Base-by-base conservation (phyloP, 192 early-diverging fungal genomes). In the Podila minutissima region DNA sequence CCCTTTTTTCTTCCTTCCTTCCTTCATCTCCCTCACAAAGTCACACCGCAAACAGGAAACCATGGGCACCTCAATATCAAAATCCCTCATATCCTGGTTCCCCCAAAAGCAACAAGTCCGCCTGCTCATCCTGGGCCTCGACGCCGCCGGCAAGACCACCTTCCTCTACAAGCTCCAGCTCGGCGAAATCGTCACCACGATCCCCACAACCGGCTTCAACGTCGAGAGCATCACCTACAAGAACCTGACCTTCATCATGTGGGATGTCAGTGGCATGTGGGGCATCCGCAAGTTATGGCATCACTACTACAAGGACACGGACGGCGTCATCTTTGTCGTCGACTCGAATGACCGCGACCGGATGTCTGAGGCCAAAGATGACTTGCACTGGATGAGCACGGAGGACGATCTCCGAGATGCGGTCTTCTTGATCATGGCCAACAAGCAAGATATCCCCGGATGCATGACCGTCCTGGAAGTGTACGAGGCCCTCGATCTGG, bases 171-270 rank as follows among this genome's bases (percentile, higher is more conserved):
- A 95, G 88, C 91, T 98, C 63, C 96, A 97, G 89, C 86, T 98
- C 32, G 97, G 97, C 72, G 95, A 98, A 85, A 95, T 97, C 75
- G 95, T 98, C 67, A 98, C 96, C 37, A 98, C 96, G 59, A 97
- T 98, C 77, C 96, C 96, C 48, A 98, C 96, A 75, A 96, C 97
- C 75, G 93, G 94, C 93, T 96, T 97, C 88, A 97, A 97, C 76
- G 95, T 96, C 67, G 96, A 97, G 86, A 95, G 93, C 29, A 94
- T 97, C 70, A 91, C 93, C 82, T 96, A 97, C 91, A 96, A 96
- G 87, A 96, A 95, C 90, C 93, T 96, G 87, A 92, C 87, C 83
- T 98, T 97, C 85, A 96, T 91, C 29, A 93, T 97, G 71, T 97
- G 96, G 96, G 96, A 98, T 82, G 94, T 97, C 59, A 95, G 96